phyloP scores from a whole-genome alignment of 2,329 filamentous ascomycete species.

The Fusarium ramigenum region DNA sequence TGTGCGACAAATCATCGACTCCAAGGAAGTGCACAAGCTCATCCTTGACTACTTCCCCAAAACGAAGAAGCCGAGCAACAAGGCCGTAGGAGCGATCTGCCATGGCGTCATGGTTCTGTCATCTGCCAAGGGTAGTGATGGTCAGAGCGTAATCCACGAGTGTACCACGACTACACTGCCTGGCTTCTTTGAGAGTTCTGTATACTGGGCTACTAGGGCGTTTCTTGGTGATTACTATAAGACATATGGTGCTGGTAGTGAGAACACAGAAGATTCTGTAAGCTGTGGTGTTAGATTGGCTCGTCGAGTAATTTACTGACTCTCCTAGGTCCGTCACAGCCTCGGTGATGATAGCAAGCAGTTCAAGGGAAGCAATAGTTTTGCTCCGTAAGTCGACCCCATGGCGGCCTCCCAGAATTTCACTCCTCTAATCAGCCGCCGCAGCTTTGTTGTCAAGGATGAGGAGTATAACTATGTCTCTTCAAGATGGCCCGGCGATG shows the following conservation, averaged over 20 bases:
- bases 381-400: not conserved
- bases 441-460: not conserved
- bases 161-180: not conserved
- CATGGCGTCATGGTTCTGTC: not conserved
- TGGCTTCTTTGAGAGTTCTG: not conserved
- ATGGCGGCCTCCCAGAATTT: fast-evolving
- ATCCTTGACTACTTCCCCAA: not conserved
- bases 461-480: not conserved
- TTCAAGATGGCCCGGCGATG: not conserved
- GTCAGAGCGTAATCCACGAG: not conserved
- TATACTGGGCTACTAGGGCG: not conserved
- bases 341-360: not conserved
- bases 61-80: not conserved
- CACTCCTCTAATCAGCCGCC: not conserved
- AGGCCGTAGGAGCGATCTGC: not conserved
- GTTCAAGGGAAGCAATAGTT: not conserved
- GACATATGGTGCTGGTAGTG: not conserved
- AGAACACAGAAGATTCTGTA: not conserved
- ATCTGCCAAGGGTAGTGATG: not conserved
- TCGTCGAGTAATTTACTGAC: no score
- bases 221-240: not conserved
- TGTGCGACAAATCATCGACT: not conserved
- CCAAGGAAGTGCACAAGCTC: not conserved
- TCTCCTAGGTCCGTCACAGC: fast-evolving
- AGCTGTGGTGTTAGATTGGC: not conserved